A percentile compares a stretch with the other conserved stretches of the same genome.
phyloP scores from a whole-genome alignment of 2,329 filamentous ascomycete species.

The Juglanconis juglandina region DNA sequence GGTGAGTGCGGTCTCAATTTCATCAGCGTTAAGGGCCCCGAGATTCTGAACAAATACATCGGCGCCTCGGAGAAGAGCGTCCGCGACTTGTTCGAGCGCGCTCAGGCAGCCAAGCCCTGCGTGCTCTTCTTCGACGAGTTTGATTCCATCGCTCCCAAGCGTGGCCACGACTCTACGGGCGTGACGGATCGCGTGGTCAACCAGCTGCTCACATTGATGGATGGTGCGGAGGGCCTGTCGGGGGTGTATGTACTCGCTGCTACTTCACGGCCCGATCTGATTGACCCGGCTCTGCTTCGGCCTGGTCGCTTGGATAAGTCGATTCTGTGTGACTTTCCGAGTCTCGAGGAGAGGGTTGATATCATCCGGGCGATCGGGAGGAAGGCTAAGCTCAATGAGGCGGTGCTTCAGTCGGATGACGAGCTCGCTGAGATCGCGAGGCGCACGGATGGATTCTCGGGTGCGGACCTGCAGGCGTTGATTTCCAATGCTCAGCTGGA shows the following conservation, averaged over 20 bases:
- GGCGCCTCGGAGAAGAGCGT: constrained; percentile 96
- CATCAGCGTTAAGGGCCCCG: constrained; percentile 95
- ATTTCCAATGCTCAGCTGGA: constrained; percentile 96
- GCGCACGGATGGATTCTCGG: constrained; percentile 84
- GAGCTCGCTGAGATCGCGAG: constrained; percentile 70
- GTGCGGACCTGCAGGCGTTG: constrained; percentile 89
- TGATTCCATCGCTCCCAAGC: constrained; percentile 93
- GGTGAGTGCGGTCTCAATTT: constrained; percentile 98
- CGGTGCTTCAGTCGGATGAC: constrained; percentile 55
- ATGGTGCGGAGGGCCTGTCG: constrained; percentile 89
- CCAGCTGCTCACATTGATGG: constrained; percentile 97
- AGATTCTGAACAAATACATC: constrained; percentile 99
- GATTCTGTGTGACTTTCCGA: constrained; percentile 85
- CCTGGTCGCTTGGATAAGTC: constrained; percentile 93
- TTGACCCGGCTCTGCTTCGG: constrained; percentile 87
- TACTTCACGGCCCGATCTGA: constrained; percentile 87
- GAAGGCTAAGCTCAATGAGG: constrained; percentile 70
- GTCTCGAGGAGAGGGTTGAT: constrained; percentile 75
- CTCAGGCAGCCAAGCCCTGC: constrained; percentile 84
- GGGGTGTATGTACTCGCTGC: constrained; percentile 96
- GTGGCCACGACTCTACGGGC: constrained; percentile 93
- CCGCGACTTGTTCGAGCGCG: constrained; percentile 89
- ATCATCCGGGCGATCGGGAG: constrained; percentile 81
- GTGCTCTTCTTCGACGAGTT: constrained; percentile 99
- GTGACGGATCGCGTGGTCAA: constrained; percentile 99